Conservation (phyloP, 306 rosid species). For the Boehmeria nivea region DNA sequence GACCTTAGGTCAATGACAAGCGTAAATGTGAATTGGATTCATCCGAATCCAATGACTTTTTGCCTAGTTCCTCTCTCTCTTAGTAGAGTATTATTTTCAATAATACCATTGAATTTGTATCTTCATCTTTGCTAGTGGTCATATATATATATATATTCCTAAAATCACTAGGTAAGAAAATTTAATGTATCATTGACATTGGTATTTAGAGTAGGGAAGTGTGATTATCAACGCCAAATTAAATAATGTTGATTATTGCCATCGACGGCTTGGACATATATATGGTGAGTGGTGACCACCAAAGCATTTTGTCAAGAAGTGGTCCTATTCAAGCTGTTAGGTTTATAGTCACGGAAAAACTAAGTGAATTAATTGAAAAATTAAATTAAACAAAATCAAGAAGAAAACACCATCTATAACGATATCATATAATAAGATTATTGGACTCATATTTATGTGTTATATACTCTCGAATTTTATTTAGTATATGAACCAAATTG, state of each 20-base stretch:
- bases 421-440: too few species aligned
- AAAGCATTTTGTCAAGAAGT: background rate
- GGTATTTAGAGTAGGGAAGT: too few species aligned
- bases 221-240: too few species aligned
- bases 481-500: too few species aligned
- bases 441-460: too few species aligned
- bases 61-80: background rate
- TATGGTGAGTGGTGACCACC: too few species aligned
- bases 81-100: background rate
- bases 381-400: background rate
- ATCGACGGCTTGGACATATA: background rate
- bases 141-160: background rate
- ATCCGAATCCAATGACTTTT: slow-evolving; percentile 20
- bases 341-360: background rate
- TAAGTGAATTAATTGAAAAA: background rate
- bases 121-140: background rate
- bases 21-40: slow-evolving; percentile 1
- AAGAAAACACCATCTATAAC: too few species aligned
- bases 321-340: slow-evolving; percentile 2
- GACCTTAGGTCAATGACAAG: slow-evolving; percentile 24
- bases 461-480: too few species aligned
- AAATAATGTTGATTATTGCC: background rate
- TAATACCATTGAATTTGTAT: background rate
- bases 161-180: background rate
- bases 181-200: too few species aligned